These are phyloP conservation scores for Rhodotorula sp. DNA, from an alignment of 1,284 basidiomycete species.

Conservation along the genomic window DNA sequence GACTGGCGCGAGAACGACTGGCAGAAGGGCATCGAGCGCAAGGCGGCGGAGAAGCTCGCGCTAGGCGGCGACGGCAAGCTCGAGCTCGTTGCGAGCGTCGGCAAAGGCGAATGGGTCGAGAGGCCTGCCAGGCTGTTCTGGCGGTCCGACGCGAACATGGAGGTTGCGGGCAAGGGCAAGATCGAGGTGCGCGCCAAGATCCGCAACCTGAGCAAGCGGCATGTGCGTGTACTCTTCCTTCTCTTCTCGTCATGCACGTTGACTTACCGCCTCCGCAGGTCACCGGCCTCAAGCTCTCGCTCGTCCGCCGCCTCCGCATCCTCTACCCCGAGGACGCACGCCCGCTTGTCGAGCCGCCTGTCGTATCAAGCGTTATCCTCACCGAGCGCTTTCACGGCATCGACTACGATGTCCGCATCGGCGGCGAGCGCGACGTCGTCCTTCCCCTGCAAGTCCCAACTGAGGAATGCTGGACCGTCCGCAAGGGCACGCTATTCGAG, in stretches of 20 bases:
- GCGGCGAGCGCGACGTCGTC: constrained; percentile 12
- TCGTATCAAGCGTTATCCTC: constrained; percentile 36
- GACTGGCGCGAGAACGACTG: constrained; percentile 35
- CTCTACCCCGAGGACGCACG: constrained; percentile 23
- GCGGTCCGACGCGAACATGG: constrained; percentile 23
- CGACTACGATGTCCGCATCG: constrained; percentile 22
- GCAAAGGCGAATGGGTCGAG: constrained; percentile 20
- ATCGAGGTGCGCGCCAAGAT: constrained; percentile 29
- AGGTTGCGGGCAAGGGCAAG: constrained; percentile 22
- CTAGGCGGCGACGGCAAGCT: constrained; percentile 27
- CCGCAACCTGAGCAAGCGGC: constrained; percentile 31
- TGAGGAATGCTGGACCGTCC: constrained; percentile 40
- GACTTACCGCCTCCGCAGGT: constrained; percentile 11
- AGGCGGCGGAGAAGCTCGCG: constrained; percentile 15
- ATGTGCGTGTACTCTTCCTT: constrained; percentile 19
- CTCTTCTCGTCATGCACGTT: neutral
- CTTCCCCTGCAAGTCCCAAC: constrained; percentile 42
- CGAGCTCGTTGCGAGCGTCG: constrained; percentile 22
- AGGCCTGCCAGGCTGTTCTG: constrained; percentile 34
- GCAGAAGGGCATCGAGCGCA: constrained; percentile 17
- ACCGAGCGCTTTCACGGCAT: constrained; percentile 41
- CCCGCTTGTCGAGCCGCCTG: constrained; percentile 22
- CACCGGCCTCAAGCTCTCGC: constrained; percentile 41
- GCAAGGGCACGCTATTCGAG: constrained; percentile 45
- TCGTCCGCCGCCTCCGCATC: constrained; percentile 43